Base-by-base conservation (phyloP, 2,329 filamentous ascomycete genomes). In the Ilyonectria mors-panacis region DNA sequence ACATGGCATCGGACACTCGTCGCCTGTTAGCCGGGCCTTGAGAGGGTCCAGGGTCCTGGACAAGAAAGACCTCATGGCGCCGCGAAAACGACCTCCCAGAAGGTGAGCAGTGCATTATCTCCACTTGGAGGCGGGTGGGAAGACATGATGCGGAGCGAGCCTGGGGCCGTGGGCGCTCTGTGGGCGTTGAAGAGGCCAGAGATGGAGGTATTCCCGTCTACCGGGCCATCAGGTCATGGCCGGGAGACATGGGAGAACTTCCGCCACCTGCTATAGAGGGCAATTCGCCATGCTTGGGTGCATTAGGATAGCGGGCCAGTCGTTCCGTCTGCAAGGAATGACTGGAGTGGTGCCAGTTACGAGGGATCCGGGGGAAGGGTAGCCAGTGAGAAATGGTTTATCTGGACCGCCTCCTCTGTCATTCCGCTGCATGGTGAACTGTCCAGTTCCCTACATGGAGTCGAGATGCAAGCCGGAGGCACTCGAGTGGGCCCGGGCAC, bases 371-470 rank as follows among this genome's bases (percentile, higher is more conserved):
- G n/a, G 23, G 33, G 48, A 39, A 59, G 17, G 67, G 67, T 59
- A 65, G 30, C 67, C 50, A 67, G 48, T 67, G 42, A 66, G 47
- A 10, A 39, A 13, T 42, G 51, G 23, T 21, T 23, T 51, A 26
- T 44, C 26, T 55, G 44, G 57, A 44, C 33, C 55, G 44, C 37
- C 54, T 62, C 53, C 33, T 64, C 15, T 51, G 23, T 53, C 63
- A 62, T 69, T 60, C 63, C 57, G 61, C 54, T 65, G 47, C 48
- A 67, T 65, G 68, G 28, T 62, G 61, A 64, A 53, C 21, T 65
- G 51, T 59, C 50, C 45, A 54, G 47, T 53, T 59, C 54, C 39
- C 39, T 33, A 30, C 47, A 64, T 19, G 42, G 26, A 59, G 28
- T 45, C n/a, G 39, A 58, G 54, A 47, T 64, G 62, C 55, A 59